A percentile compares a stretch with the other conserved stretches of the same genome.
Evolutionary conservation across 139 green algal genomes (phyloP).

Genomic region (Chlorella ohadii): DNA sequence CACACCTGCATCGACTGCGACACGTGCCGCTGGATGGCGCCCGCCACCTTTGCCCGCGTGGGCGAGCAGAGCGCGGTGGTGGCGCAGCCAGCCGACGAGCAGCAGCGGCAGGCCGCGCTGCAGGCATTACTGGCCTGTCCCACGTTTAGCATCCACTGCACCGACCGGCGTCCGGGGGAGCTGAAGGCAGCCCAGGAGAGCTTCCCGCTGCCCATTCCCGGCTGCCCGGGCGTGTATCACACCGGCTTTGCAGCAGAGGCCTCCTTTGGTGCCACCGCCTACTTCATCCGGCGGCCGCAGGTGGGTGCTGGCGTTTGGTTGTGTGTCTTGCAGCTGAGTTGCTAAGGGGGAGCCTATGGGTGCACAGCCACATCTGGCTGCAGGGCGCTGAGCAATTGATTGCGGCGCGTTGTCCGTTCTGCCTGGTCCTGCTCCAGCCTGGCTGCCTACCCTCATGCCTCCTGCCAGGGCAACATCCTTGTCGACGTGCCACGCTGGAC

Average conservation of each 20-base stretch:
- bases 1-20: slow-evolving; percentile 67
- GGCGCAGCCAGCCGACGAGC: slow-evolving; percentile 57
- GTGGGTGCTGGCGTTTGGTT: neutral
- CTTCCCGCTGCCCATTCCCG: slow-evolving; percentile 67
- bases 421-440: too few species aligned
- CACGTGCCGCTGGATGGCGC: slow-evolving; percentile 86
- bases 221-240: slow-evolving; percentile 58
- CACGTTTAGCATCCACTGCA: slow-evolving; percentile 81
- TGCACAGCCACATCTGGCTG: too few species aligned
- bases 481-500: slow-evolving; percentile 80
- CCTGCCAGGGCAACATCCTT: slow-evolving; percentile 76
- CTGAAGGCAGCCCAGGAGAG: slow-evolving; percentile 57
- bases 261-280: slow-evolving; percentile 68
- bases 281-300: slow-evolving; percentile 60
- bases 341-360: too few species aligned
- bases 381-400: too few species aligned
- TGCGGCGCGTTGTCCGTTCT: too few species aligned
- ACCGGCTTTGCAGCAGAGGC: slow-evolving; percentile 66
- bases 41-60: slow-evolving; percentile 56
- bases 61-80: slow-evolving; percentile 59
- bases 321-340: neutral
- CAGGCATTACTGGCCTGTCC: slow-evolving; percentile 34
- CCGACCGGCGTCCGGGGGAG: slow-evolving; percentile 48
- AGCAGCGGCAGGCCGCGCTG: slow-evolving; percentile 58
- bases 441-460: slow-evolving; percentile 14